Evolutionary conservation across 1,139 yeast genomes (phyloP).

Genomic region (Diutina neorugosa): DNA sequence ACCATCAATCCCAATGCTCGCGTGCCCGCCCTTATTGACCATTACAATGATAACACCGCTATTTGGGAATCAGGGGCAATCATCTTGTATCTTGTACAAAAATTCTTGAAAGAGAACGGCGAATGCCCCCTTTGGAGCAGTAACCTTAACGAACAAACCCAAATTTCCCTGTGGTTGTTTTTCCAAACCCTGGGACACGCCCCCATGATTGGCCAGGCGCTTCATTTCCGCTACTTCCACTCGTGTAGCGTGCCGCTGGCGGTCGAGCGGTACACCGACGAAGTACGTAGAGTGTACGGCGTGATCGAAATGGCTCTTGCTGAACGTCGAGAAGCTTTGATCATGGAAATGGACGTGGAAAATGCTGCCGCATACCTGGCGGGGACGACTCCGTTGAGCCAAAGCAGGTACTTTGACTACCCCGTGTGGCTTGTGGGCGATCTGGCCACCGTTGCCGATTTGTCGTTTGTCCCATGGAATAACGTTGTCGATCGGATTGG

Average conservation of each 20-base stretch:
- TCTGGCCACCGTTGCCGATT: slow-evolving; percentile 79
- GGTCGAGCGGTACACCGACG: slow-evolving; percentile 83
- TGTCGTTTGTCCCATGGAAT: slow-evolving; percentile 94
- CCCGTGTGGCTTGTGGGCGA: slow-evolving; percentile 96
- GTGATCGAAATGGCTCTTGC: slow-evolving; percentile 94
- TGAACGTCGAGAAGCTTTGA: slow-evolving; percentile 79
- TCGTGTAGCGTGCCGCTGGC: slow-evolving; percentile 81
- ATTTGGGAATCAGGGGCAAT: slow-evolving; percentile 96
- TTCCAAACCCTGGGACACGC: slow-evolving; percentile 96
- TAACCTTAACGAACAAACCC: slow-evolving; percentile 72
- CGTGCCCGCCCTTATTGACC: slow-evolving; percentile 90
- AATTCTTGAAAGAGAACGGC: slow-evolving; percentile 56
- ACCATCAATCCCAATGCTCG: slow-evolving; percentile 89
- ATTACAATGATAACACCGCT: slow-evolving; percentile 62
- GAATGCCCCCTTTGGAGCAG: slow-evolving; percentile 74
- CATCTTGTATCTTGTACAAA: slow-evolving; percentile 61
- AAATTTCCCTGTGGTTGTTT: slow-evolving; percentile 79
- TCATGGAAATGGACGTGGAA: slow-evolving; percentile 83
- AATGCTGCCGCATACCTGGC: slow-evolving; percentile 82
- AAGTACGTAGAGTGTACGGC: slow-evolving; percentile 86
- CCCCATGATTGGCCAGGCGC: slow-evolving; percentile 96
- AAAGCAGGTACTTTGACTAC: slow-evolving; percentile 77
- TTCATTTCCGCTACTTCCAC: slow-evolving; percentile 87
- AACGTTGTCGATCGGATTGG: slow-evolving; percentile 91
- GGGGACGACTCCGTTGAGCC: slow-evolving; percentile 80